A percentile compares a stretch with the other conserved stretches of the same genome.
These are phyloP conservation scores for Podaxis rugospora DNA, from an alignment of 768 basidiomycete genomes.

Conservation along the genomic window DNA sequence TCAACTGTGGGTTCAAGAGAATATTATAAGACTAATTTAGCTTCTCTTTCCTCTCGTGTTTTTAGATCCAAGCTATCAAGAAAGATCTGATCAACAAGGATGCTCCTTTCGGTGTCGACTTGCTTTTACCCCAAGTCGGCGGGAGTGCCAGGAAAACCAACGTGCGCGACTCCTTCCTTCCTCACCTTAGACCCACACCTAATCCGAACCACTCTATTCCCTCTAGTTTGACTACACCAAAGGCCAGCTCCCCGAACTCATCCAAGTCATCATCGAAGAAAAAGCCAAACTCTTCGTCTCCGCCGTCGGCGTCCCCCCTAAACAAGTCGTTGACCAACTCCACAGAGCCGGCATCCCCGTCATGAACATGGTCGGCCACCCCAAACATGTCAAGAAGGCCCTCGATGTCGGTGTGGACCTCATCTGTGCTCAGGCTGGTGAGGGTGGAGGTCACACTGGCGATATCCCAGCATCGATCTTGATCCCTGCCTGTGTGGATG, in stretches of 20 bases:
- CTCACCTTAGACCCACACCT: not conserved
- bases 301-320: conserved; percentile 85
- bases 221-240: conserved; percentile 83
- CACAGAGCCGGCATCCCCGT: conserved; percentile 82
- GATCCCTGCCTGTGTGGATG: conserved; percentile 88
- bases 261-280: conserved; percentile 92
- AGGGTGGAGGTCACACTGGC: conserved; percentile 89
- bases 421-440: conserved; percentile 92
- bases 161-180: conserved; percentile 32
- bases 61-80: conserved; percentile 71
- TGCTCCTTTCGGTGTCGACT: conserved; percentile 87
- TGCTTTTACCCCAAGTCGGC: conserved; percentile 84
- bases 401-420: conserved; percentile 84
- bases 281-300: conserved; percentile 87
- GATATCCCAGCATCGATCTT: conserved; percentile 80
- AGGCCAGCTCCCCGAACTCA: conserved; percentile 76
- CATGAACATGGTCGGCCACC: conserved; percentile 98
- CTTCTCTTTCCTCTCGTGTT: conserved; percentile 14
- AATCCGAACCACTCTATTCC: not conserved
- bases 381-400: conserved; percentile 81
- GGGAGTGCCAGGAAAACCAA: conserved; percentile 90
- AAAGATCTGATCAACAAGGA: conserved; percentile 66
- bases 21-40: conserved; percentile 11
- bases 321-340: conserved; percentile 71
- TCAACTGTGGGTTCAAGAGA: conserved; percentile 1